phyloP scores from a whole-genome alignment of 139 green algal genomes.

The Micractinium sp. region DNA sequence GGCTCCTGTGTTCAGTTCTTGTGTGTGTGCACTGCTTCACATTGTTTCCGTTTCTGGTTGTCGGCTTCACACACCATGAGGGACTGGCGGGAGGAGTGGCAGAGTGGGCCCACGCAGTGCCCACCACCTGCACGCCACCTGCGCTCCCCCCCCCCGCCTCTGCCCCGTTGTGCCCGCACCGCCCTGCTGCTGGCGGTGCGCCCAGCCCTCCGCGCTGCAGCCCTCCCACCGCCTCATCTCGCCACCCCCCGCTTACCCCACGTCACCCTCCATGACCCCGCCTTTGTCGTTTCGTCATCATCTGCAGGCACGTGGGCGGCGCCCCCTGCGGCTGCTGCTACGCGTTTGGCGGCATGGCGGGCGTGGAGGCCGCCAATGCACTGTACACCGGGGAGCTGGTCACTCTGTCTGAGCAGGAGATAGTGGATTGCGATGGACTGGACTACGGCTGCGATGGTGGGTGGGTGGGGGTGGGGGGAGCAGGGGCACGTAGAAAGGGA shows the following conservation, averaged over 20 bases:
- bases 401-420: slow-evolving; percentile 28
- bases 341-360: slow-evolving; percentile 24
- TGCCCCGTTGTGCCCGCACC: no score
- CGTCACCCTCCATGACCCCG: neutral
- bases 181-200: no score
- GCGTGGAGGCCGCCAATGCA: slow-evolving; percentile 28
- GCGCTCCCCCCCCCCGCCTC: no score
- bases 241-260: neutral
- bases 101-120: no score
- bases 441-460: slow-evolving; percentile 33
- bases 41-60: neutral
- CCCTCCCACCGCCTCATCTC: no score
- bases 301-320: slow-evolving; percentile 27
- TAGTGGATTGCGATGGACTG: slow-evolving; percentile 28
- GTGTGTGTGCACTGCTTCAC: neutral
- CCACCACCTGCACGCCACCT: no score
- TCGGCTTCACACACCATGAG: no score
- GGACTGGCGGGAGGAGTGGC: no score
- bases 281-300: neutral
- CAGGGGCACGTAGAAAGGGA: no score
- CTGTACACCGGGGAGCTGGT: slow-evolving; percentile 6
- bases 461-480: neutral
- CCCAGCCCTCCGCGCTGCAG: no score
- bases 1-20: no score
- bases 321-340: slow-evolving; percentile 40